phyloP scores from a whole-genome alignment of 306 rosid genomes.

The Urtica urens region DNA sequence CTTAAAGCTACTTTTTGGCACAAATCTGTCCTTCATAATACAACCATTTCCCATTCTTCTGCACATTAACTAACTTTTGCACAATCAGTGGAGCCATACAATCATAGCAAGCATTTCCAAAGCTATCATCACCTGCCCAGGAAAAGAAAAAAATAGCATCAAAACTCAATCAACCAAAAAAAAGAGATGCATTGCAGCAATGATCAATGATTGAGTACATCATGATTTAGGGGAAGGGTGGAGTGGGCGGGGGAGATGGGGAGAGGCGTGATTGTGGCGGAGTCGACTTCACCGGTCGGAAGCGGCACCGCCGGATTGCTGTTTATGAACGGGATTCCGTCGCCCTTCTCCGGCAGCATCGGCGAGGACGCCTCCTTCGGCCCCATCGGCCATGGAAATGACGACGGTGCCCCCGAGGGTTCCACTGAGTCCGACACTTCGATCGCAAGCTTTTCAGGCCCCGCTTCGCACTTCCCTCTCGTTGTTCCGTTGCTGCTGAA shows the following conservation, averaged over 20 bases:
- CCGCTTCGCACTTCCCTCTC: slow-evolving; percentile 32
- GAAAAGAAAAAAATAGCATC: slow-evolving; percentile 23
- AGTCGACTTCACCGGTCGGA: slow-evolving; percentile 92
- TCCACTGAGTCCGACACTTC: slow-evolving; percentile 26
- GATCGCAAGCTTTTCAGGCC: slow-evolving; percentile 59
- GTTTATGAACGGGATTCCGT: slow-evolving; percentile 68
- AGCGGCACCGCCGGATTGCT: slow-evolving; percentile 97
- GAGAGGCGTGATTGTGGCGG: slow-evolving; percentile 76
- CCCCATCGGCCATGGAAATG: slow-evolving; percentile 77
- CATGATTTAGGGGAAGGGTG: too few relatives aligned
- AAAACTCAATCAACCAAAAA: slow-evolving; percentile 4
- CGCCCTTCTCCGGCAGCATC: slow-evolving; percentile 43
- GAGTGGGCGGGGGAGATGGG: slow-evolving; percentile 49
- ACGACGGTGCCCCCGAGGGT: slow-evolving; percentile 35
- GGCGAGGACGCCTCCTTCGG: slow-evolving; percentile 45
- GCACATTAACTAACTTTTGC: neutral
- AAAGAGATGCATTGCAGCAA: neutral
- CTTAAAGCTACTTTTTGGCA: slow-evolving; percentile 57
- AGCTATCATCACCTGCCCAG: slow-evolving; percentile 66
- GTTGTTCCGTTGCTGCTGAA: slow-evolving; percentile 55
- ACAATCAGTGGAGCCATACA: slow-evolving; percentile 28
- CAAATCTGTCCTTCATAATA: too few relatives aligned
- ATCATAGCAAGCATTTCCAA: slow-evolving; percentile 27
- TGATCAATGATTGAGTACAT: too few relatives aligned
- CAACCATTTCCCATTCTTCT: neutral